Conservation (phyloP, 495 filamentous ascomycete genomes). For the Pseudomonodictys pantanalensis region DNA sequence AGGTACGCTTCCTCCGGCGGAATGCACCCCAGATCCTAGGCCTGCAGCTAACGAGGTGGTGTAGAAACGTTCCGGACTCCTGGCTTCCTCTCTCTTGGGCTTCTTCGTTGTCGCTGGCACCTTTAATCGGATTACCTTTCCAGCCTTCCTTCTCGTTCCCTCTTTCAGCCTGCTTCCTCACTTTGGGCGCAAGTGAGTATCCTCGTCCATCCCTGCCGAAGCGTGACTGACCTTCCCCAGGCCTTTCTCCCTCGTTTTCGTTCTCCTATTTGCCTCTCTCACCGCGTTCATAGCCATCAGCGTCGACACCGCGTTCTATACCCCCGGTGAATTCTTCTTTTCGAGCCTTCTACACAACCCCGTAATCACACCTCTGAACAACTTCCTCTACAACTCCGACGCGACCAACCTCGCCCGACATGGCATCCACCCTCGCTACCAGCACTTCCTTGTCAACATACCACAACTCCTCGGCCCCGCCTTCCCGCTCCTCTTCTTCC, state of each 20-base stretch:
- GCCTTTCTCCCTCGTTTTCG: conserved; percentile 63
- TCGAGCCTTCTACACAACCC: conserved; percentile 53
- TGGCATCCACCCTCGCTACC: conserved; percentile 87
- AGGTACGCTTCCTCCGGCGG: conserved; percentile 50
- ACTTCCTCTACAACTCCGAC: conserved; percentile 79
- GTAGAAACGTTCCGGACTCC: conserved; percentile 68
- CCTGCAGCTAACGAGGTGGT: conserved; percentile 22
- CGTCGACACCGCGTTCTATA: conserved; percentile 81
- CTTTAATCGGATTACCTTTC: conserved; percentile 97
- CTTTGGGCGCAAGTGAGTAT: conserved; percentile 73
- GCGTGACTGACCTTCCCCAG: conserved; percentile 44
- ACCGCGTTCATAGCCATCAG: conserved; percentile 71
- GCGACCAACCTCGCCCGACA: conserved; percentile 78
- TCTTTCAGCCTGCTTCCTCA: conserved; percentile 77
- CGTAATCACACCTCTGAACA: conserved; percentile 86
- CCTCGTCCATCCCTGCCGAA: neutral
- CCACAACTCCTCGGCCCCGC: conserved; percentile 90
- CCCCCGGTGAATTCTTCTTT: conserved; percentile 53
- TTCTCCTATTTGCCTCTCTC: conserved; percentile 56
- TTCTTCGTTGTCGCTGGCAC: conserved; percentile 78
- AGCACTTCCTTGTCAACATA: conserved; percentile 81
- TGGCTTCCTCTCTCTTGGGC: conserved; percentile 72
- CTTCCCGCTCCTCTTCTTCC: conserved; percentile 60
- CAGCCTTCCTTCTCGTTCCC: conserved; percentile 82
- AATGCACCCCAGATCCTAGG: conserved; percentile 4